Base-by-base conservation (phyloP, 2,329 filamentous ascomycete species). In the Verticillium zaregamsianum region DNA sequence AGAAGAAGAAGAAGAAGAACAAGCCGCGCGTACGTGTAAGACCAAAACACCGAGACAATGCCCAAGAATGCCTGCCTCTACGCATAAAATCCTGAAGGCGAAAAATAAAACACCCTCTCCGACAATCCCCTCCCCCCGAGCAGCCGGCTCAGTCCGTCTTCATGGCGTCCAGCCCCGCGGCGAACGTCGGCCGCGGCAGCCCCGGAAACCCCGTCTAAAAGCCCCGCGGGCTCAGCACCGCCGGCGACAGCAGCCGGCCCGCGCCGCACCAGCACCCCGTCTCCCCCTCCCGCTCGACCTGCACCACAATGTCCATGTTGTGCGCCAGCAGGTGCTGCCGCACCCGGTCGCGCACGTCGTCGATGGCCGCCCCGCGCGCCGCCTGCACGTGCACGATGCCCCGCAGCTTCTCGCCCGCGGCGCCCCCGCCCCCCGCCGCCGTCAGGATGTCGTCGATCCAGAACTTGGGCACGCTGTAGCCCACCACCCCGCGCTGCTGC, bases 361-460 rank as follows among this genome's bases (percentile, higher is more conserved):
- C 92, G 61, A 93, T 72, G 68, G 93, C 88, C 2, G 89, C 87
- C 2, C 83, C 86, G 28, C 86, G 84, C 1, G 88, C 86, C 1
- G 92, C 92, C 63, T 92, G 87, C 45, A 97, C 85, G 71, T 97
- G 94, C 64, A 97, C 93, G 1, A 95, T 89, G 2, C 94, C 94
- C 14, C 93, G 78, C 2, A 97, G 82, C 65, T 80, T 85, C 62
- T 81, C 79, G 23, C 73, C 73, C 35, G 66, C 69, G 12, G 71
- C 69, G 3, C 68, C 68, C 12, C 72, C 69, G 3, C 68, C 68
- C 12, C n/a, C 64, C 77, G 9, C 71, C 76, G 3, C 76, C 75
- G 20, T 74, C 76, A 12, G 84, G 78, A 59, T 55, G 64, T 96
- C 93, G 68, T 96, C 92, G 15, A 95, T 79, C 95, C 95, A 99